Evolutionary conservation across 345 rosid genomes (phyloP), one percentile per base, ranked within the genome.

Genomic region (Melaleuca alternifolia): DNA sequence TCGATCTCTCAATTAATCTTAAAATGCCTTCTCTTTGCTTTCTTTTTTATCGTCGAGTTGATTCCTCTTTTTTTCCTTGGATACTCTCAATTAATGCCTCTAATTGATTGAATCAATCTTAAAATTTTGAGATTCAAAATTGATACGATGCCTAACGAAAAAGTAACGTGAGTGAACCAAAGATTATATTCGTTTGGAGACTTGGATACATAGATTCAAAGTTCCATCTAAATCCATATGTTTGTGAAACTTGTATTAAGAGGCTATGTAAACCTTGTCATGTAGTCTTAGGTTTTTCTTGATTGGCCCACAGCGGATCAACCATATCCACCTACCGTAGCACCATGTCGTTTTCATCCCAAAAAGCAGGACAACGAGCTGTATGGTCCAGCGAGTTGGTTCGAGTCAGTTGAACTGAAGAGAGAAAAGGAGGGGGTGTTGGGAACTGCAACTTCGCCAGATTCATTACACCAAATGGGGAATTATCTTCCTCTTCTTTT

Each of bases 321-420:
- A 71, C 81, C 81, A 18, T 10, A 37, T 24, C 3, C 20, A 71
- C 81, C 81, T 71, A 71, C 81, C 3, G n/a, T 24, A 18, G 24
- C 79, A 71, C 48, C 79, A 37, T 9, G 79, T 71, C 81, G 1
- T 20, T 71, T 20, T 71, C 81, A 5, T 8, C 7, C 48, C 48
- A 44, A 30, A 84, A 84, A 20, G 9, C n/a, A 84, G 50, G 76
- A 9, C 13, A 84, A 51, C 11, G 37, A 20, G 46, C 37, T 18
- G 37, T 33, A 71, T 71, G 48, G 81, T 71, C 81, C 81, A 71
- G 10, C 81, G 46, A 54, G 57, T 83, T 46, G 75, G 61, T 54
- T 20, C 50, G 85, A 84, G 48, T 84, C 20, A 54, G 71, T 54
- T 83, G 85, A 57, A 53, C 59, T 54, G 50, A 83, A 83, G 85